Percentiles rank a stretch among this genome's conserved stretches.
Evolutionary conservation across 2,329 filamentous ascomycete species (phyloP).

Genomic region (Talaromyces sp.): DNA sequence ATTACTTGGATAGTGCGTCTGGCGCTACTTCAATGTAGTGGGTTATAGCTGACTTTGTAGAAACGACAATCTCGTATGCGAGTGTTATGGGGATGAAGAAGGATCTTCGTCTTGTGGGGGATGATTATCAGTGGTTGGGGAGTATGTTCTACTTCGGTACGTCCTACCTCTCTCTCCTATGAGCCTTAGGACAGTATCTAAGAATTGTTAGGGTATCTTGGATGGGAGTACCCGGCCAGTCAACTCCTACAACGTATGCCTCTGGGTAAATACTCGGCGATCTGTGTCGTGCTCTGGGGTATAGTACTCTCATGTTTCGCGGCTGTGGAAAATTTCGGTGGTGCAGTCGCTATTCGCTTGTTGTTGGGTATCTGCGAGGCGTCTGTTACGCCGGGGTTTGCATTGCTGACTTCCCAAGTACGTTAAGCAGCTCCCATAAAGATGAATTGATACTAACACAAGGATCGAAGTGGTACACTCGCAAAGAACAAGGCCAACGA

Average conservation of each 20-base stretch:
- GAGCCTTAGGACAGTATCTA: too few relatives aligned
- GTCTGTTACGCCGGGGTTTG: constrained; percentile 67
- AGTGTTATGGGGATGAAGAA: constrained; percentile 54
- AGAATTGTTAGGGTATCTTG: constrained; percentile 43
- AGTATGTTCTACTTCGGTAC: constrained; percentile 53
- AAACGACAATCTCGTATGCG: constrained; percentile 54
- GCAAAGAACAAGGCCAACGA: constrained; percentile 63
- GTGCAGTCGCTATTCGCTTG: constrained; percentile 64
- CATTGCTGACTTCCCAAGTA: constrained; percentile 61
- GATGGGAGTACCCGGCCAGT: constrained; percentile 66
- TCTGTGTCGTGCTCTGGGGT: constrained; percentile 66
- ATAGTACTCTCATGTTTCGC: constrained; percentile 62
- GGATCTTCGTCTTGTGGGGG: constrained; percentile 45
- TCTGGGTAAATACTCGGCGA: constrained; percentile 64
- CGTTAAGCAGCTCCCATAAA: not conserved
- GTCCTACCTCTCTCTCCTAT: not conserved
- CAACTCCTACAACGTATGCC: constrained; percentile 63
- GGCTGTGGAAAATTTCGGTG: constrained; percentile 59
- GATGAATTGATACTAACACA: not conserved
- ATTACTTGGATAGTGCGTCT: constrained; percentile 53
- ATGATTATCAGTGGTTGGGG: constrained; percentile 54
- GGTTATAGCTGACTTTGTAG: constrained; percentile 24
- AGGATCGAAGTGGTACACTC: constrained; percentile 64
- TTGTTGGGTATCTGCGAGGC: constrained; percentile 68
- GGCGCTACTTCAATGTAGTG: not conserved